Percentiles rank a stretch among this genome's conserved stretches.
These are phyloP conservation scores for Penicillium sp. DNA, from an alignment of 2,329 filamentous ascomycete species.

Conservation along the genomic window DNA sequence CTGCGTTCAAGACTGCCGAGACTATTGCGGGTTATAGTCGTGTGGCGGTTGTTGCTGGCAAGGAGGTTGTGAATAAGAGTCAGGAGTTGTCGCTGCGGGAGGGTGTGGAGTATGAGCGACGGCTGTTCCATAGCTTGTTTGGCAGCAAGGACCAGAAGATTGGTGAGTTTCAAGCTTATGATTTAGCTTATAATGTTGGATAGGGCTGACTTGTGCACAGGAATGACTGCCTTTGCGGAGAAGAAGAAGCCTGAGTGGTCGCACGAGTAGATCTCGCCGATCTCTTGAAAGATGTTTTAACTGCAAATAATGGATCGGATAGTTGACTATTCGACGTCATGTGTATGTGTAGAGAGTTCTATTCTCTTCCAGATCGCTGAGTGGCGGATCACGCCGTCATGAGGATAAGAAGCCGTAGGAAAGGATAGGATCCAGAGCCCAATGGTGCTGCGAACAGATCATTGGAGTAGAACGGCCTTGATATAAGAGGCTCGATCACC, in stretches of 20 bases:
- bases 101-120: conserved; percentile 89
- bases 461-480: conserved; percentile 55
- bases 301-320: not conserved
- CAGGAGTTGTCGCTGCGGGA: conserved; percentile 83
- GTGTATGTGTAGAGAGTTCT: conserved; percentile 9
- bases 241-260: conserved; percentile 93
- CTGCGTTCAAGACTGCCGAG: conserved; percentile 74
- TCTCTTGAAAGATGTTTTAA: not conserved
- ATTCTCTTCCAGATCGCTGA: conserved; percentile 27
- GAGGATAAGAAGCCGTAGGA: conserved; percentile 16
- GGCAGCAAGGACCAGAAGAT: conserved; percentile 96
- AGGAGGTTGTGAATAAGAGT: conserved; percentile 99
- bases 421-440: conserved; percentile 63
- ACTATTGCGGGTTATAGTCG: conserved; percentile 81
- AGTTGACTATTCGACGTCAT: not conserved
- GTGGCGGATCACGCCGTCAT: conserved; percentile 6
- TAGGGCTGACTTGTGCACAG: conserved; percentile 28
- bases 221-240: conserved; percentile 87
- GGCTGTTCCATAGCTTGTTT: conserved; percentile 89
- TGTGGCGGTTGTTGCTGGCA: conserved; percentile 82
- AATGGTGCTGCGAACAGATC: conserved; percentile 75
- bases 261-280: conserved; percentile 55
- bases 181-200: not conserved
- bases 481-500: too few relatives aligned
- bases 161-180: conserved; percentile 58